Evolutionary conservation across 192 early-diverging fungal genomes (phyloP), one percentile per base, ranked within the genome.

Genomic region (Dissophora globulifera): DNA sequence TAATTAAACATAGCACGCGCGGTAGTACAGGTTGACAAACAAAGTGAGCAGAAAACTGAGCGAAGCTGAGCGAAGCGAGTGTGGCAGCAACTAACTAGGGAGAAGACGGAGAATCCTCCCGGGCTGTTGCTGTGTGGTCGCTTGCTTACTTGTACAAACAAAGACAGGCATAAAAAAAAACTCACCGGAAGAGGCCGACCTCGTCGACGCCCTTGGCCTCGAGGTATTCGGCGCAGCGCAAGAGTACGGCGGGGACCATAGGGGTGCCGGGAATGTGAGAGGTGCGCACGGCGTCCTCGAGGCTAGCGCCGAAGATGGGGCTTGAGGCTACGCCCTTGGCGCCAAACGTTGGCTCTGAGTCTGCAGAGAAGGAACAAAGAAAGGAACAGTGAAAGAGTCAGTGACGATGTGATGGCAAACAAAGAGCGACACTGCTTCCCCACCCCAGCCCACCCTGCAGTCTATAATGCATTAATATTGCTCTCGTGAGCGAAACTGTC

Each of bases 181-280:
- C 66, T 64, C 79, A 81, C 82, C 85, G 79, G 50, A 84, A 87
- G 35, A 87, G 64, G 15, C 85, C 85, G 27, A 87, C 82, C 62
- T 87, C 85, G 27, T 83, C 58, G 8, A 84, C 52, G 23, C 85
- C 85, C 30, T 78, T 69, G n/a, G 33, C 62, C 30, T 81, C 80
- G 42, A 81, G 66, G 33, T 69, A 81, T 48, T 81, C 80, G 11
- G 70, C 67, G 55, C 67, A 78, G 8, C 80, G 80, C 38, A 61
- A 62, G 23, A 81, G 74, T 2, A 81, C 68, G 13, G 80, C 74
- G 22, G 80, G 80, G 3, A 75, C 56, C 62, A 75, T 66, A 15
- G 71, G 71, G 7, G 71, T 60, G 38, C 57, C 57, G 11, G 55
- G 62, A 27, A 75, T 75, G 25, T 75, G 71, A 27, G 71, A 75